Percentiles rank a stretch among this genome's conserved stretches.
These are phyloP conservation scores for Ceratocystis papillata DNA, from an alignment of 2,329 filamentous ascomycete species.

Conservation along the genomic window DNA sequence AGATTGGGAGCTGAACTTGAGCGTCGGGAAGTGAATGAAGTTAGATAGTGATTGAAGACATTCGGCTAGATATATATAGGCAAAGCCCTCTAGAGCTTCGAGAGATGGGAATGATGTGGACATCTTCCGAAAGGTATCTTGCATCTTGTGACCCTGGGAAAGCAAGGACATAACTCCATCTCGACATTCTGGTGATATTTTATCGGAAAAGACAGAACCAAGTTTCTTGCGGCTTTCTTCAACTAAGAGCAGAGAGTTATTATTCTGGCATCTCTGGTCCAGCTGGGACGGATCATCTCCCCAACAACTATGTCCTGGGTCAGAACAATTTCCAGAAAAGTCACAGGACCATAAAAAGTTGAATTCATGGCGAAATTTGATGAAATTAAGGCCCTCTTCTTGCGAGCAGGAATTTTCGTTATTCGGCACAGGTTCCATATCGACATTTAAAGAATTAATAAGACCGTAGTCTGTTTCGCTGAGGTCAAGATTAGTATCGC, in stretches of 20 bases:
- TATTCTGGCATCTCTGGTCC: slow-evolving; percentile 24
- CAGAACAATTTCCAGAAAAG: slow-evolving; percentile 27
- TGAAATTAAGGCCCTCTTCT: slow-evolving; percentile 30
- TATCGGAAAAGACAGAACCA: slow-evolving; percentile 36
- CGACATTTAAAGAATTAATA: slow-evolving; percentile 31
- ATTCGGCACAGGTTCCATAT: slow-evolving; percentile 9
- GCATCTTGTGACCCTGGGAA: slow-evolving; percentile 45
- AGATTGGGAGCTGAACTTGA: slow-evolving; percentile 44
- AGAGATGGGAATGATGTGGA: slow-evolving; percentile 53
- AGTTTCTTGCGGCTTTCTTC: slow-evolving; percentile 33
- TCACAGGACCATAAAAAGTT: slow-evolving; percentile 19
- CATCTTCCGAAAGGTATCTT: slow-evolving; percentile 41
- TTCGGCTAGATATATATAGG: slow-evolving; percentile 49
- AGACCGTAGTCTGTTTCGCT: slow-evolving; percentile 44
- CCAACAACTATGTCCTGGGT: slow-evolving; percentile 37
- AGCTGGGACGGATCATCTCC: slow-evolving; percentile 37
- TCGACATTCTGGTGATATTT: slow-evolving; percentile 39
- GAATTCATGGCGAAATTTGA: slow-evolving; percentile 21
- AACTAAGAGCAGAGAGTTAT: slow-evolving; percentile 30
- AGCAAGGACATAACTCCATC: slow-evolving; percentile 56
- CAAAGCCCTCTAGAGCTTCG: slow-evolving; percentile 48
- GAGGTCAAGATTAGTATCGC: slow-evolving; percentile 40
- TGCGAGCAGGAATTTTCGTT: slow-evolving; percentile 35
- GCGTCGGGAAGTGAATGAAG: slow-evolving; percentile 52
- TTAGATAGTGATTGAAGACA: slow-evolving; percentile 47